phyloP scores from a whole-genome alignment of 306 rosid species.

The Hippophae rhamnoides region DNA sequence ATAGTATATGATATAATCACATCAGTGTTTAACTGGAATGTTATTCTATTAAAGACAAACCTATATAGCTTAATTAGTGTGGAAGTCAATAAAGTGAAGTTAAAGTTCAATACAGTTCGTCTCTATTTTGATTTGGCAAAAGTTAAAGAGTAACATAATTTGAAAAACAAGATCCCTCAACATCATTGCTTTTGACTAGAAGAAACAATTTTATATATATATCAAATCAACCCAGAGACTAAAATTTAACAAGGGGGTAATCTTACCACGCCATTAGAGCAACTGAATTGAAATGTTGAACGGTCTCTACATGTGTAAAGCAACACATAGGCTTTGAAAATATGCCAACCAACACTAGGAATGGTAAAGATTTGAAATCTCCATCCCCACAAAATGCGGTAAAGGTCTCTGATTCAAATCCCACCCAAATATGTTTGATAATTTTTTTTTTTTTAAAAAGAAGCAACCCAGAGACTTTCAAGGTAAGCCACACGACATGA shows the following conservation, averaged over 20 bases:
- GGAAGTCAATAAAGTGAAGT: background rate
- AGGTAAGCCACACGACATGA: no score
- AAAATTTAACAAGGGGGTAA: background rate
- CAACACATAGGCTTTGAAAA: no score
- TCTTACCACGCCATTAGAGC: no score
- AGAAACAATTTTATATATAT: background rate
- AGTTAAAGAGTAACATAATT: background rate
- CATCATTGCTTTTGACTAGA: constrained; percentile 12
- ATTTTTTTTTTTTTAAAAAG: no score
- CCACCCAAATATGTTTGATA: no score
- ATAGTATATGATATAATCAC: background rate
- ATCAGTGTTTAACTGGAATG: background rate
- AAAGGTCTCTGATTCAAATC: no score
- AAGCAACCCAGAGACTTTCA: no score
- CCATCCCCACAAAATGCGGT: no score
- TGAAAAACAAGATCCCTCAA: background rate
- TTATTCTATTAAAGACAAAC: background rate
- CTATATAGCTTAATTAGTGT: background rate
- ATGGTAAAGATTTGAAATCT: no score
- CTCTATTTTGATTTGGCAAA: constrained; percentile 3
- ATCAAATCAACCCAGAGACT: background rate
- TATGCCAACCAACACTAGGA: no score
- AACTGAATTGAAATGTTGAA: no score
- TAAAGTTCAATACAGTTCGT: background rate
- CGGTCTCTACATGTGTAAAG: no score